phyloP scores from a whole-genome alignment of 495 filamentous ascomycete species.

The Geopyxis carbonaria region DNA sequence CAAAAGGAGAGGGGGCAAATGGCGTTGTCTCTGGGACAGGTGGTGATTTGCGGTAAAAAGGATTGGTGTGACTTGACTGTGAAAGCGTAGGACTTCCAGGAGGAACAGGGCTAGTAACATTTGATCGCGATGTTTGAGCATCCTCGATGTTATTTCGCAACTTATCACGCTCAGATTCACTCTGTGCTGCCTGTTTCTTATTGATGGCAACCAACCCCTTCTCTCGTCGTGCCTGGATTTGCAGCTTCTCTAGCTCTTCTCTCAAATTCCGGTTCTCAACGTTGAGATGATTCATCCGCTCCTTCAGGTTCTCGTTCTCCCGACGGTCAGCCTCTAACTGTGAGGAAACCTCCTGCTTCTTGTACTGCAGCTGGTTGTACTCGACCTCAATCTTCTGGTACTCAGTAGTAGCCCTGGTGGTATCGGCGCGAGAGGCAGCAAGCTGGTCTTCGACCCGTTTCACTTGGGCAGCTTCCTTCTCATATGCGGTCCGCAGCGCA shows the following conservation, averaged over 20 bases:
- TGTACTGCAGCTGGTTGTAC: constrained; percentile 67
- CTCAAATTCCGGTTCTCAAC: constrained; percentile 63
- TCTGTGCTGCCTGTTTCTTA: constrained; percentile 86
- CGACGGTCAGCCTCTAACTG: constrained; percentile 72
- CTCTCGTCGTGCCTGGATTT: constrained; percentile 77
- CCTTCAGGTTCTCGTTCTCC: constrained; percentile 72
- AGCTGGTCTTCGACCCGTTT: constrained; percentile 72
- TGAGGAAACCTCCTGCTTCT: constrained; percentile 56
- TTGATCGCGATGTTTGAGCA: constrained; percentile 26
- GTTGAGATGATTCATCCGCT: constrained; percentile 69
- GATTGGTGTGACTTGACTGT: constrained; percentile 18
- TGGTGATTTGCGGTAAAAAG: constrained; percentile 26
- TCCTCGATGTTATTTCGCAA: constrained; percentile 60
- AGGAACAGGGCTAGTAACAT: constrained; percentile 28
- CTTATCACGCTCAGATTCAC: constrained; percentile 73
- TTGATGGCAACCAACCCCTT: constrained; percentile 93
- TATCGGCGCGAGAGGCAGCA: constrained; percentile 54
- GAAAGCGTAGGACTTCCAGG: constrained; percentile 22
- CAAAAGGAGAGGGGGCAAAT: constrained; percentile 44
- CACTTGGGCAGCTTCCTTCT: constrained; percentile 77
- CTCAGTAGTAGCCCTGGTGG: constrained; percentile 64
- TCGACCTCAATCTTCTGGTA: constrained; percentile 63
- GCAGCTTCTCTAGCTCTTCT: constrained; percentile 77
- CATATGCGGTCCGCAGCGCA: constrained; percentile 71
- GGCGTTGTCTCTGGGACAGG: constrained; percentile 46